Evolutionary conservation across 2,329 filamentous ascomycete genomes (phyloP), one percentile per base, ranked within the genome.

Genomic region (Rasamsonia emersonii): DNA sequence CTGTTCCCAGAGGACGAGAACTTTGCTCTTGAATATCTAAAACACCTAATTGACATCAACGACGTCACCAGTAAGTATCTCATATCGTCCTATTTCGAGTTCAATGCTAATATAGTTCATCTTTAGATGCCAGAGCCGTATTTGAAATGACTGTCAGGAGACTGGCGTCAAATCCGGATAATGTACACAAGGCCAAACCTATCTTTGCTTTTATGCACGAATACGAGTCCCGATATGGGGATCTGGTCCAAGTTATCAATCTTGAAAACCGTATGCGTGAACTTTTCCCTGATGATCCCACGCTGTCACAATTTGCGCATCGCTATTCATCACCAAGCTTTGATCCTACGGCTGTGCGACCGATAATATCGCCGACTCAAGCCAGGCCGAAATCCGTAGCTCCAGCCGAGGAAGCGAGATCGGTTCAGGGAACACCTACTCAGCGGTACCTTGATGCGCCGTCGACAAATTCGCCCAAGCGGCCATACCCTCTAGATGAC

Each of bases 11-110:
- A 93, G 29, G 89, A 96, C 49, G 88, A 94, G 55, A 72, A 78
- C 36, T 96, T 96, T 60, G 86, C 93, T 41, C 72, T 98, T 31
- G 88, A 96, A 58, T 96, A 98, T 57, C 70, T 98, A 47, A 95
- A 94, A 64, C 91, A 94, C 58, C 67, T 98, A 38, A 82, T 96
- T 48, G 81, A 83, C 9, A 86, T 84, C 53, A 89, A 93, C 47
- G 91, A 98, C 58, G 80, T 86, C 28, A 94, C 86, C 18, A 95
- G 85, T 93, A 71, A 71, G 83, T 70, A 18, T 18, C 2, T 24
- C 48, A 30, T 5, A n/a, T n/a, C n/a, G n/a, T n/a, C n/a, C n/a
- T n/a, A n/a, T n/a, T n/a, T n/a, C n/a, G n/a, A n/a, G n/a, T n/a
- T n/a, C n/a, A n/a, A n/a, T 23, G 24, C 15, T 30, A n/a, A 32